Conservation (phyloP, 495 filamentous ascomycete species). For the Xylaria telfairii region DNA sequence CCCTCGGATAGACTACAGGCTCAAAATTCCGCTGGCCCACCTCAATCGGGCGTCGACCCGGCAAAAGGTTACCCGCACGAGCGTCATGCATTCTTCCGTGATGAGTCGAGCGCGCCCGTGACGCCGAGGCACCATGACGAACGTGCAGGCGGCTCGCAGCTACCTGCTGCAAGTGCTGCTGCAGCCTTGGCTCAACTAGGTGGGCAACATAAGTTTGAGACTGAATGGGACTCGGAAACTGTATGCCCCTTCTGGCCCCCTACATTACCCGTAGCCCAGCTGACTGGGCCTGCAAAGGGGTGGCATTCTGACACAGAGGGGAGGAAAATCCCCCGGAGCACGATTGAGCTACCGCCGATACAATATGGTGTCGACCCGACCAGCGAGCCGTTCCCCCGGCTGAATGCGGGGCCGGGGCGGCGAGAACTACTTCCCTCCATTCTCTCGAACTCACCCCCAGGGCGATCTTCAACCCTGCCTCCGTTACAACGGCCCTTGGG, state of each 20-base stretch:
- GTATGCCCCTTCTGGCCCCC: slow-evolving; percentile 55
- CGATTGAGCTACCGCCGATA: slow-evolving; percentile 78
- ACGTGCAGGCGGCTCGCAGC: slow-evolving; percentile 62
- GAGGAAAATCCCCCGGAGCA: slow-evolving; percentile 57
- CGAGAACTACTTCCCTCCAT: slow-evolving; percentile 83
- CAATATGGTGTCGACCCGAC: slow-evolving; percentile 69
- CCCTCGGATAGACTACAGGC: slow-evolving; percentile 76
- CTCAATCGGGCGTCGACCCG: slow-evolving; percentile 34
- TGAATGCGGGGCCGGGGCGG: slow-evolving; percentile 62
- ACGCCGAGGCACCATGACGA: slow-evolving; percentile 79
- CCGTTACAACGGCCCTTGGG: slow-evolving; percentile 71
- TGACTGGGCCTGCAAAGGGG: slow-evolving; percentile 56
- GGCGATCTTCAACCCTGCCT: slow-evolving; percentile 84
- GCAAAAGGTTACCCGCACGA: slow-evolving; percentile 51
- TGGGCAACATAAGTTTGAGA: slow-evolving; percentile 73
- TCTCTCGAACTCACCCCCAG: slow-evolving; percentile 79
- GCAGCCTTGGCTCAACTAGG: slow-evolving; percentile 88
- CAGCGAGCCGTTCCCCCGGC: slow-evolving; percentile 69
- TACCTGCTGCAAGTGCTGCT: slow-evolving; percentile 78
- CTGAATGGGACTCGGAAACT: slow-evolving; percentile 84
- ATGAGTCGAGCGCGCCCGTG: slow-evolving; percentile 72
- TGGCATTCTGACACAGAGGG: slow-evolving; percentile 75
- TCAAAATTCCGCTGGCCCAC: slow-evolving; percentile 40
- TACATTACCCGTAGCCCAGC: slow-evolving; percentile 7
- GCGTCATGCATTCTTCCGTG: slow-evolving; percentile 57